Evolutionary conservation across 352 stramenopile genomes (phyloP), one percentile per base, ranked within the genome.

Genomic region (Phytophthora sojae): DNA sequence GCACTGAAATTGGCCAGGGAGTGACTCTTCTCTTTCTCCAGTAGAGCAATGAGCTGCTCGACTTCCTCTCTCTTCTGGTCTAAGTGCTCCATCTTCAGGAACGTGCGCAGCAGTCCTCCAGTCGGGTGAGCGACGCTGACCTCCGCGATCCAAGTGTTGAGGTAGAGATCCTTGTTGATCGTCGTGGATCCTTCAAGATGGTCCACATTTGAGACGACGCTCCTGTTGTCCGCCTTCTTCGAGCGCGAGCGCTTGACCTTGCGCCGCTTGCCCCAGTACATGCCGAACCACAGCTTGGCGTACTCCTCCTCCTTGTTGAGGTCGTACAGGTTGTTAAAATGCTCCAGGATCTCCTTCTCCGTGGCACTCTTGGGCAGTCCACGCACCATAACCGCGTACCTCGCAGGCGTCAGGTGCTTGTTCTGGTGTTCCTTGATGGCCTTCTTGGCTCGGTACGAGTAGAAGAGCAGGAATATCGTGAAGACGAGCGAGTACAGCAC

Each of bases 101-200:
- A 94, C 9, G 76, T 88, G 0, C 76, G 71, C n/a, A 97, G 62
- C 12, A 97, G 61, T 8, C 82, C 88, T 29, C 88, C 86, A 0
- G 88, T 95, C 6, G 89, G 86, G 44, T 88, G 83, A 19, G 81
- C 84, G 14, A 97, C 73, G 21, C 83, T 92, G 2, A 97, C 85
- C 75, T 96, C 86, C 1, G 88, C 89, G 32, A 97, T 86, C 90
- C 90, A 97, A 11, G 83, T 91, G 47, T 85, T 73, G 1, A 89
- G 26, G 50, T 97, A 97, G 26, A 93, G 55, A 0, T 84, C 69
- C 42, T 88, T 88, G 3, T 57, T 88, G 19, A 76, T 67, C 8
- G 69, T 81, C 2, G 29, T 82, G 4, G 74, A 81, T 2, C 59
- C 73, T 14, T 82, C 77, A 9, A 93, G 64, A 51, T 94, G 85